Evolutionary conservation across 306 rosid species (phyloP).

Genomic region (Sindora glabra): DNA sequence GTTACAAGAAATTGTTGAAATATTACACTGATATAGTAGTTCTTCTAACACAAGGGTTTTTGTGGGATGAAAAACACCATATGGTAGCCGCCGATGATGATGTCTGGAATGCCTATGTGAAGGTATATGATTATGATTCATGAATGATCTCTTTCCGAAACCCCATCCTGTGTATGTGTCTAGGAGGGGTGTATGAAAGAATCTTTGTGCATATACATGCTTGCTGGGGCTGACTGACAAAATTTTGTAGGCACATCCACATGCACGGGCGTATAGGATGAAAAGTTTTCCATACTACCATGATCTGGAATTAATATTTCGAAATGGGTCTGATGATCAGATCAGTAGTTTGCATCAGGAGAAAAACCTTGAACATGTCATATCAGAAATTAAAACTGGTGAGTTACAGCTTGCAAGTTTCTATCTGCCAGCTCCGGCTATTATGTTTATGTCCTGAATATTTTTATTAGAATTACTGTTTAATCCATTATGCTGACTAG

Average conservation of each 20-base stretch:
- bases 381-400: slow-evolving; percentile 38
- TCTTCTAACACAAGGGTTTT: slow-evolving; percentile 53
- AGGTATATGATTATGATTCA: slow-evolving; percentile 38
- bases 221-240: too few relatives aligned
- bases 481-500: not conserved
- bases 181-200: too few relatives aligned
- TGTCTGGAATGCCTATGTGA: slow-evolving; percentile 62
- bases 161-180: too few relatives aligned
- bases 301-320: slow-evolving; percentile 55
- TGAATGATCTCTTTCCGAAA: too few relatives aligned
- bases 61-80: slow-evolving; percentile 54
- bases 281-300: slow-evolving; percentile 58
- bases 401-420: slow-evolving; percentile 21
- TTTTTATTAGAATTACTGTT: not conserved
- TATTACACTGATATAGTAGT: slow-evolving; percentile 42
- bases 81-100: slow-evolving; percentile 55
- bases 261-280: slow-evolving; percentile 55
- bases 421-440: not conserved
- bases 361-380: slow-evolving; percentile 28
- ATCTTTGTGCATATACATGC: too few relatives aligned
- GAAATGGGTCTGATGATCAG: slow-evolving; percentile 30
- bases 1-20: slow-evolving; percentile 60
- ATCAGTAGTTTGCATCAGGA: slow-evolving; percentile 30
- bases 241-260: slow-evolving; percentile 47
- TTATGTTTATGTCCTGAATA: not conserved